Percentiles rank a stretch among this genome's conserved stretches.
Conservation (phyloP, 257 asterid genomes). For the Penstemon eatonii region DNA sequence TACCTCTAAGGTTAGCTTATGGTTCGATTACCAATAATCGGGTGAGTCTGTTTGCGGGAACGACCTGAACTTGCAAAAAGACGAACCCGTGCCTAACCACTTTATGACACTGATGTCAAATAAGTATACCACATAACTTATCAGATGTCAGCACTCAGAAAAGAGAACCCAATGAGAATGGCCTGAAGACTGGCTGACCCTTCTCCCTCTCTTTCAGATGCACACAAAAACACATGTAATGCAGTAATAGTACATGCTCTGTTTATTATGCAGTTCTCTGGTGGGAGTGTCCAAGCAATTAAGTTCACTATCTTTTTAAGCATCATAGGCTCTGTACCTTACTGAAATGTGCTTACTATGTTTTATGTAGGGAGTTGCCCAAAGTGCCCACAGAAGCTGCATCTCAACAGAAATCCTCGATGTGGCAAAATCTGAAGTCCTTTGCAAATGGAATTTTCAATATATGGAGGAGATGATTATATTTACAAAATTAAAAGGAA, state of each 20-base stretch:
- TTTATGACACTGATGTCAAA: too few species aligned
- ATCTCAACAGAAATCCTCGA: conserved; percentile 42
- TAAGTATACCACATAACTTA: too few species aligned
- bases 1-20: neutral
- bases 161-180: too few species aligned
- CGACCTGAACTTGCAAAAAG: too few species aligned
- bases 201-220: too few species aligned
- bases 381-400: conserved; percentile 37
- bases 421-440: conserved; percentile 74
- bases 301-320: neutral
- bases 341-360: conserved; percentile 12
- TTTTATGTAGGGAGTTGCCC: conserved; percentile 39
- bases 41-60: neutral
- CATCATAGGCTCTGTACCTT: neutral
- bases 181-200: too few species aligned
- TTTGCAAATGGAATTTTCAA: conserved; percentile 65
- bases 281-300: conserved; percentile 13
- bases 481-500: neutral
- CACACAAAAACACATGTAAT: too few species aligned
- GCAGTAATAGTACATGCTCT: neutral
- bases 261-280: neutral
- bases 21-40: neutral
- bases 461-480: conserved; percentile 52
- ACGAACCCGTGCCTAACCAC: too few species aligned
- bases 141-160: too few species aligned